Evolutionary conservation across 2,329 filamentous ascomycete genomes (phyloP).

Genomic region (Rhynchosporium secalis): DNA sequence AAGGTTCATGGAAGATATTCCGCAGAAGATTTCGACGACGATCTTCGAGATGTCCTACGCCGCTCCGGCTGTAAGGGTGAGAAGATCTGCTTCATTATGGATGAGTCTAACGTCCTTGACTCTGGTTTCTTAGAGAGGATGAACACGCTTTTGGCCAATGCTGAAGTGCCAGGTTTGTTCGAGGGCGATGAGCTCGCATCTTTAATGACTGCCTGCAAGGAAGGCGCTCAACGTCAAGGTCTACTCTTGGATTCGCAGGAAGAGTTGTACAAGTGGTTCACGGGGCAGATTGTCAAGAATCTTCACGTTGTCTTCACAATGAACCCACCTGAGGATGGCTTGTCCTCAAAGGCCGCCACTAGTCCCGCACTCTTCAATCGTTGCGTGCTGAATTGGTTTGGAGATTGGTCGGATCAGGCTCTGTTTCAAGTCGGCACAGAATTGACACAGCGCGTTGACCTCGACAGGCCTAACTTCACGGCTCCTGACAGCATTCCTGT

Average conservation of each 20-base stretch:
- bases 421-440: conserved; percentile 97
- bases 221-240: conserved; percentile 94
- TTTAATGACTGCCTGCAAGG: conserved; percentile 99
- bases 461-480: conserved; percentile 82
- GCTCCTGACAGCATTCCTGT: conserved; percentile 91
- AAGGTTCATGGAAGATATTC: conserved; percentile 99
- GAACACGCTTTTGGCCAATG: conserved; percentile 98
- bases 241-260: conserved; percentile 95
- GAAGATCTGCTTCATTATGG: conserved; percentile 99
- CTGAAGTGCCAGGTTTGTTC: conserved; percentile 97
- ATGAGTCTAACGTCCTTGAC: conserved; percentile 97
- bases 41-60: conserved; percentile 88
- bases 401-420: conserved; percentile 98
- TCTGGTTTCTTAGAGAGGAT: conserved; percentile 98
- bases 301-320: conserved; percentile 99
- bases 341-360: conserved; percentile 94
- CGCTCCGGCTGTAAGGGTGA: conserved; percentile 96
- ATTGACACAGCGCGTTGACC: conserved; percentile 91
- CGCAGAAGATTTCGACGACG: conserved; percentile 97
- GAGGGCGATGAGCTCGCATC: conserved; percentile 98
- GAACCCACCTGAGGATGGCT: conserved; percentile 94
- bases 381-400: conserved; percentile 99
- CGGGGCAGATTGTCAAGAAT: conserved; percentile 98
- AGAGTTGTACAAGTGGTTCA: conserved; percentile 99
- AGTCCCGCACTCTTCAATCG: conserved; percentile 98